Base-by-base conservation (phyloP, 768 basidiomycete species). In the Roridomyces roridus region DNA sequence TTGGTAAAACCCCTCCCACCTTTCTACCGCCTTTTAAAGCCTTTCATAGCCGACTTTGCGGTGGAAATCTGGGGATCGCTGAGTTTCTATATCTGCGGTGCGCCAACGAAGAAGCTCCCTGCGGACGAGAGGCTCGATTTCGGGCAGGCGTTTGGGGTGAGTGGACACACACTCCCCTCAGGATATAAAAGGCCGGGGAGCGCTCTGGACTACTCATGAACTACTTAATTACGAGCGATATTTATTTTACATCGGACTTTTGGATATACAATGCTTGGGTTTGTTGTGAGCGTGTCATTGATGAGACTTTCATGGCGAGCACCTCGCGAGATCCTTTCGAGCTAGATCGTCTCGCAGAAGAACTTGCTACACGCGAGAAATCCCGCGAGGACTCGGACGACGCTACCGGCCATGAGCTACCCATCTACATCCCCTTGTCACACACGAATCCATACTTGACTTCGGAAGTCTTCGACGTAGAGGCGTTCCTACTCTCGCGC, bases 401-500 rank as follows among this genome's bases (percentile, higher is more conserved):
- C 46, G 62, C 64, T 36, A 35, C 55, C 24, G 58, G 63, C 34
- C 79, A 79, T 59, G 81, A 85, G 62, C 78, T 92, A 21, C 89
- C 89, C 17, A 74, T 81, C 59, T 83, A 83, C 68, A 67, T 80
- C 7, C 92, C 95, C 43, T 81, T 98, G 47, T 87, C 92, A 4
- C 95, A 96, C 65, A 73, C 82, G 68, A 89, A 96, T 70, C 78
- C 86, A 5, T 85, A 88, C 63, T 80, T 98, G 40, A 82, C 81
- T 3, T 80, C 86, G 0, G 77, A 84, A 24, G 73, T 76, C 1
- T 98, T 96, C 73, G 78, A 91, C 64, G 87, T 92, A 17, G 94
- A 98, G 67, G 81, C 82, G 1, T 98, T 98, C 74, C 84, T 98
- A 4, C 83, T 95, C 39, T 92, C 92, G 12, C 85, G 96, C 42